Percentiles rank a stretch among this genome's conserved stretches.
Evolutionary conservation across 768 basidiomycete species (phyloP).

Genomic region (Leccinum incarnatum): DNA sequence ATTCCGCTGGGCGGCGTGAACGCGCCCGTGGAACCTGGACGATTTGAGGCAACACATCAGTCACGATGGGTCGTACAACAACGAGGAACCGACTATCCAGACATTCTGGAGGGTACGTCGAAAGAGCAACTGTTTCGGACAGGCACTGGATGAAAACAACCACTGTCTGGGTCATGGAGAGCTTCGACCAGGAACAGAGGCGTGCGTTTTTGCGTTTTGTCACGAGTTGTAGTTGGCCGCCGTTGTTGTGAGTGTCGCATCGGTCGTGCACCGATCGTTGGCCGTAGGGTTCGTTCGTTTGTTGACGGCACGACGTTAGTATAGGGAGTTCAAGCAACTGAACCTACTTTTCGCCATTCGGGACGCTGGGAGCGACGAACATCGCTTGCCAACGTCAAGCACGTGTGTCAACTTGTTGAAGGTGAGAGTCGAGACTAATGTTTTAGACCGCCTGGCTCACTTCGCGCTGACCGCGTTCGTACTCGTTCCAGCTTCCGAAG

Average conservation of each 20-base stretch:
- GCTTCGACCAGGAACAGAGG: constrained; percentile 78
- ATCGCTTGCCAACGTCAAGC: constrained; percentile 70
- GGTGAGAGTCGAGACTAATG: too few relatives aligned
- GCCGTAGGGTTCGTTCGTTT: background rate
- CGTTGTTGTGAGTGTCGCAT: constrained; percentile 59
- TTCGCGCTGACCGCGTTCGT: background rate
- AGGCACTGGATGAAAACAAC: background rate
- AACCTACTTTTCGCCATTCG: constrained; percentile 82
- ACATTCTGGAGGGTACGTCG: constrained; percentile 77
- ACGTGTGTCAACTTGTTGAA: constrained; percentile 73
- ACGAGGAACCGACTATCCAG: constrained; percentile 66
- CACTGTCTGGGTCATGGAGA: constrained; percentile 61
- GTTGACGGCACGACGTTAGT: background rate
- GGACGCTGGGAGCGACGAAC: constrained; percentile 70
- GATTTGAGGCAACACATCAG: constrained; percentile 76
- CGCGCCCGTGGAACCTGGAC: constrained; percentile 69
- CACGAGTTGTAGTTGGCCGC: constrained; percentile 88
- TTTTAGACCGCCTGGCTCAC: background rate
- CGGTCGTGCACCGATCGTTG: too few relatives aligned
- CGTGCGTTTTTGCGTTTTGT: constrained; percentile 83
- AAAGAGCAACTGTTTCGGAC: background rate
- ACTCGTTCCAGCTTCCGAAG: constrained; percentile 55
- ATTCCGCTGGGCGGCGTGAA: constrained; percentile 74
- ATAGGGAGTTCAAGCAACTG: constrained; percentile 81
- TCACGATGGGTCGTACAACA: constrained; percentile 78